A percentile compares a stretch with the other conserved stretches of the same genome.
Conservation (phyloP, 2,329 filamentous ascomycete species). For the Xylariaceae sp. region DNA sequence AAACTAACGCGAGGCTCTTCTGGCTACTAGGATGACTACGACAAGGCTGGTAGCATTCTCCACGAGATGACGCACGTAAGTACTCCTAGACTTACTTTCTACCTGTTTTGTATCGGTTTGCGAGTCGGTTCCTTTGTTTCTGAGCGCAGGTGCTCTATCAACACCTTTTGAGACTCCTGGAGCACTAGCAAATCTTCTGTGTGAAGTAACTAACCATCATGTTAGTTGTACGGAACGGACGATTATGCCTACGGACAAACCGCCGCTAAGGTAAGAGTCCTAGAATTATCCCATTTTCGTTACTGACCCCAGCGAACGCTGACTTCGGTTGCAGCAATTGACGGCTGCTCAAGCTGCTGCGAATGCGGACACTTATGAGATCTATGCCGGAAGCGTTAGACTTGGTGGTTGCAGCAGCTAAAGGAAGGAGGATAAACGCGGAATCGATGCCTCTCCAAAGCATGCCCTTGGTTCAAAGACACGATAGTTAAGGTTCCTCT, state of each 20-base stretch:
- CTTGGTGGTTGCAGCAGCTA: conserved; percentile 23
- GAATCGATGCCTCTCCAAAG: too few species aligned
- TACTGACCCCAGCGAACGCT: too few species aligned
- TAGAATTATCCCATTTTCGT: too few species aligned
- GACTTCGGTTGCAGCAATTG: conserved; percentile 1
- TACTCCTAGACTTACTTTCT: conserved; percentile 2
- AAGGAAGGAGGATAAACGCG: neutral
- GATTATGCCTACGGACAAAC: conserved; percentile 19
- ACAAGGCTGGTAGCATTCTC: conserved; percentile 19
- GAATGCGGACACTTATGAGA: conserved; percentile 22
- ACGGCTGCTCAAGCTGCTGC: conserved; percentile 16
- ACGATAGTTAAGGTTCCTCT: too few species aligned
- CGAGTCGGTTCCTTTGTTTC: too few species aligned
- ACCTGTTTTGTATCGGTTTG: neutral
- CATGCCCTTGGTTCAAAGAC: too few species aligned
- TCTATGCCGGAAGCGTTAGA: conserved; percentile 21
- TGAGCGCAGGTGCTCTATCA: too few species aligned
- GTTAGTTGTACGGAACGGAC: conserved; percentile 16
- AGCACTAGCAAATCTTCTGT: neutral
- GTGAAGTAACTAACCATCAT: conserved; percentile 1
- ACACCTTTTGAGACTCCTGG: too few species aligned
- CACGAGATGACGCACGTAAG: conserved; percentile 16
- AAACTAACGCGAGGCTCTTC: too few species aligned
- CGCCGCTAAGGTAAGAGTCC: conserved; percentile 2
- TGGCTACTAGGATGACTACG: conserved; percentile 21